Conservation (phyloP, 164 flowering plant species). For the Taxillus chinensis region DNA sequence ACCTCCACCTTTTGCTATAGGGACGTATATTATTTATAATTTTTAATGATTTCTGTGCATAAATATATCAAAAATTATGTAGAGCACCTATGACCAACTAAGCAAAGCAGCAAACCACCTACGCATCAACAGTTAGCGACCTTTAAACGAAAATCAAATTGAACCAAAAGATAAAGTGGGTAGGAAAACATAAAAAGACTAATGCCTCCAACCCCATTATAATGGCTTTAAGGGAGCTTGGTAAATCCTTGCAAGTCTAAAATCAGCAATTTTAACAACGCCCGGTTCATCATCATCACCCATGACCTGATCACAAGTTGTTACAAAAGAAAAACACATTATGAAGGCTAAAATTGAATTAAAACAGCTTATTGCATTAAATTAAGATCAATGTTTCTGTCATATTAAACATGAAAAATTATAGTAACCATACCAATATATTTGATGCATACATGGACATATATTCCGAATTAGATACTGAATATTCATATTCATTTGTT, state of each 20-base stretch:
- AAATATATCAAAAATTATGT: too few relatives aligned
- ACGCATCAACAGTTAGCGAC: too few relatives aligned
- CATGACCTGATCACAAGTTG: slow-evolving; percentile 50
- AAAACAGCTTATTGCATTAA: not conserved
- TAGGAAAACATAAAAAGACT: not conserved
- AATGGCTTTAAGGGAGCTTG: slow-evolving; percentile 89
- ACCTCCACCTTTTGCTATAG: too few relatives aligned
- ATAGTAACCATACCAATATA: slow-evolving; percentile 49
- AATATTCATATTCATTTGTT: too few relatives aligned
- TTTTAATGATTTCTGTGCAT: too few relatives aligned
- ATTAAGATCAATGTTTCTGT: not conserved
- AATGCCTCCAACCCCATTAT: slow-evolving; percentile 66
- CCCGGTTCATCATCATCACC: slow-evolving; percentile 99
- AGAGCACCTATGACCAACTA: too few relatives aligned
- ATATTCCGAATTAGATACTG: too few relatives aligned
- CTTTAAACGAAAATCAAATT: not conserved
- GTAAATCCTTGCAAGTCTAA: slow-evolving; percentile 96
- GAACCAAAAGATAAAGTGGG: not conserved
- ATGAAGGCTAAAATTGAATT: not conserved
- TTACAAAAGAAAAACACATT: not conserved
- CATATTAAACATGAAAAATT: not conserved
- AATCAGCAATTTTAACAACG: slow-evolving; percentile 97
- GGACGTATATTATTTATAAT: too few relatives aligned
- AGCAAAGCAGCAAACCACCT: too few relatives aligned
- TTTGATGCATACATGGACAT: slow-evolving; percentile 40